A percentile compares a stretch with the other conserved stretches of the same genome.
Evolutionary conservation across 371 early-diverging fungal species (phyloP).

Genomic region (Coemansia linderi): DNA sequence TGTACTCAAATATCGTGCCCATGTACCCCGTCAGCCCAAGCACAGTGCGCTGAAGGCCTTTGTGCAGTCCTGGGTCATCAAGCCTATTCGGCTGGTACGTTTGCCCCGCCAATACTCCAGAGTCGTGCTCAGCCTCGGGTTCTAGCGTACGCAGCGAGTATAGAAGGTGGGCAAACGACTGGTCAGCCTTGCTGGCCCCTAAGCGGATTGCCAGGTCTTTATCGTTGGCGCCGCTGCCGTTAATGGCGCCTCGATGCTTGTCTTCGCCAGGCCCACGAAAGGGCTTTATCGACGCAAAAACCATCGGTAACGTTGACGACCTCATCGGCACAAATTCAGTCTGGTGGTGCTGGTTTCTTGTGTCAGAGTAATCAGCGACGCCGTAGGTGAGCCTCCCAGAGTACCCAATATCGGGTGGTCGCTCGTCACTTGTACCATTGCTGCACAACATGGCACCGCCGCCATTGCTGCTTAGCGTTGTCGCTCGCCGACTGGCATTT

Average conservation of each 20-base stretch:
- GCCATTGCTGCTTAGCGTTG: background rate
- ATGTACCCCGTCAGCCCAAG: conserved; percentile 64
- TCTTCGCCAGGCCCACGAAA: conserved; percentile 39
- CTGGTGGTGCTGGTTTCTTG: conserved; percentile 5
- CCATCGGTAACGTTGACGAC: conserved; percentile 34
- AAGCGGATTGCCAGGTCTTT: background rate
- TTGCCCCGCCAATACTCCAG: background rate
- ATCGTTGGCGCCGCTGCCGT: background rate
- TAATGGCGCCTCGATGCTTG: conserved; percentile 6
- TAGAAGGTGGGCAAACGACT: conserved; percentile 44
- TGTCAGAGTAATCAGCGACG: conserved; percentile 13
- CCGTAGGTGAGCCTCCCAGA: conserved; percentile 11
- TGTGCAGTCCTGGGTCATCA: conserved; percentile 69
- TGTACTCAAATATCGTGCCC: conserved; percentile 66
- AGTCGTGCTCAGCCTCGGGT: conserved; percentile 19
- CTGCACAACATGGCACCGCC: background rate
- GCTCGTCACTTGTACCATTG: background rate
- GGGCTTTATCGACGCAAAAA: conserved; percentile 44
- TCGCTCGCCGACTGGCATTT: background rate
- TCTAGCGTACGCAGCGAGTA: conserved; percentile 36
- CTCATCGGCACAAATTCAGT: conserved; percentile 25
- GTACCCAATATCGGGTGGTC: conserved; percentile 5
- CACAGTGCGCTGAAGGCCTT: conserved; percentile 62
- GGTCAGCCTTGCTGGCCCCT: conserved; percentile 13
- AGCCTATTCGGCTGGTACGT: conserved; percentile 50